phyloP scores from a whole-genome alignment of 768 basidiomycete genomes.

The Tylopilus plumbeoviolaceoides region DNA sequence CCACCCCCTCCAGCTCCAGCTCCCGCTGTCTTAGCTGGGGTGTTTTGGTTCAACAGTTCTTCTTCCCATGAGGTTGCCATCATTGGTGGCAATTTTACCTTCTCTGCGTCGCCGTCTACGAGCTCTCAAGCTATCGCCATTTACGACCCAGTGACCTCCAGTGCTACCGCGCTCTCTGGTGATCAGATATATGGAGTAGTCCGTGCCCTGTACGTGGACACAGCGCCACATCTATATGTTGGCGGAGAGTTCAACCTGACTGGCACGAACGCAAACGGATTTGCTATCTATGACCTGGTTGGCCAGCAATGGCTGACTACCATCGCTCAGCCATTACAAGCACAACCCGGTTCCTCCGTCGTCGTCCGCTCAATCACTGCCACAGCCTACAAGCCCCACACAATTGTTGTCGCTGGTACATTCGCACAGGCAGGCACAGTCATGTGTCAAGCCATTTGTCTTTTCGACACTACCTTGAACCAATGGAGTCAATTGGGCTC shows the following conservation, averaged over 20 bases:
- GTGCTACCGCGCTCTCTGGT: slow-evolving; percentile 54
- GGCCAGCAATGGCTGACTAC: slow-evolving; percentile 58
- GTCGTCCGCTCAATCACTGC: slow-evolving; percentile 69
- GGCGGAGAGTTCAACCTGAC: slow-evolving; percentile 79
- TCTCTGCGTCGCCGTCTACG: slow-evolving; percentile 37
- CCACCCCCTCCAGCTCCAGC: slow-evolving; percentile 52
- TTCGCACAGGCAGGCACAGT: slow-evolving; percentile 77
- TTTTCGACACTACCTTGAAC: slow-evolving; percentile 59
- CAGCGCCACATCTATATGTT: slow-evolving; percentile 62
- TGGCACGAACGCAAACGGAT: slow-evolving; percentile 56
- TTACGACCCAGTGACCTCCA: slow-evolving; percentile 55
- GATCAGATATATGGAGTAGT: slow-evolving; percentile 72
- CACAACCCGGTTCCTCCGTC: slow-evolving; percentile 47
- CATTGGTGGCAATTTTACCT: slow-evolving; percentile 89
- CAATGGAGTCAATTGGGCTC: slow-evolving; percentile 80
- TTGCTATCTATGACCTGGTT: slow-evolving; percentile 78
- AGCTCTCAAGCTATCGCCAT: slow-evolving; percentile 58
- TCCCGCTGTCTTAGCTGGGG: slow-evolving; percentile 80
- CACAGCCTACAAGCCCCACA: slow-evolving; percentile 54
- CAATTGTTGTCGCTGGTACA: slow-evolving; percentile 81
- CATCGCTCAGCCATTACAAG: slow-evolving; percentile 58
- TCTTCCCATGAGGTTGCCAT: slow-evolving; percentile 64
- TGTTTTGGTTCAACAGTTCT: slow-evolving; percentile 84
- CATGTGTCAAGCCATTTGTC: slow-evolving; percentile 74
- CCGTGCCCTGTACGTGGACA: slow-evolving; percentile 64